Conservation (phyloP, 768 basidiomycete species). For the Royoungia palumana region DNA sequence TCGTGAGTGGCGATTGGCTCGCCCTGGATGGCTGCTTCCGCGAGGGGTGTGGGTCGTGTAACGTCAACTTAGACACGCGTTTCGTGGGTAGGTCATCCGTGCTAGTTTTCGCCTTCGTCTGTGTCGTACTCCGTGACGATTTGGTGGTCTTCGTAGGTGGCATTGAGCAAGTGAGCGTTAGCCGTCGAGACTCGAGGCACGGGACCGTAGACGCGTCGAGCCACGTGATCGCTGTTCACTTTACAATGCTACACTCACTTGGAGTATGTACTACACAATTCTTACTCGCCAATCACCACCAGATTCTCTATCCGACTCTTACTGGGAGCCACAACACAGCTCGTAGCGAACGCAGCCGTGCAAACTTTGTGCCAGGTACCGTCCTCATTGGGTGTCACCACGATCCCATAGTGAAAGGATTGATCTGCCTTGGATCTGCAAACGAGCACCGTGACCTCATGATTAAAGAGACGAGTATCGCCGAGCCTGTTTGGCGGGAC, state of each 20-base stretch:
- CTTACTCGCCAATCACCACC: conserved; percentile 5
- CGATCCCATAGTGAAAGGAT: conserved; percentile 9
- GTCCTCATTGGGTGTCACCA: conserved; percentile 1
- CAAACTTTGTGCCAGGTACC: conserved; percentile 9
- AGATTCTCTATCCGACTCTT: neutral
- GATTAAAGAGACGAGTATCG: conserved; percentile 5
- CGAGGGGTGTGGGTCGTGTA: conserved; percentile 29
- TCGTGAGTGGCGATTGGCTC: neutral
- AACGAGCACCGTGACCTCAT: neutral
- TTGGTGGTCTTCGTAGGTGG: conserved; percentile 6
- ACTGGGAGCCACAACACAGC: neutral
- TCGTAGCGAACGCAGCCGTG: conserved; percentile 4
- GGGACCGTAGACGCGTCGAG: conserved; percentile 2
- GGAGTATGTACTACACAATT: too few species aligned
- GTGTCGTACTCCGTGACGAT: conserved; percentile 10
- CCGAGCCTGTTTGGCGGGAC: conserved; percentile 8
- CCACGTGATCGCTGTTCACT: conserved; percentile 10
- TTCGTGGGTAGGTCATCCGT: conserved; percentile 10
- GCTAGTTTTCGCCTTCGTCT: conserved; percentile 9
- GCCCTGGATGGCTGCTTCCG: conserved; percentile 20
- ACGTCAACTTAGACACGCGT: conserved; percentile 24
- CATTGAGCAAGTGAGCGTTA: conserved; percentile 2
- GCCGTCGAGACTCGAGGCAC: neutral
- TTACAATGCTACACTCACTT: too few species aligned
- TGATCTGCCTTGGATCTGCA: conserved; percentile 9